phyloP scores from a whole-genome alignment of 345 rosid genomes.

The Mercurialis annua region DNA sequence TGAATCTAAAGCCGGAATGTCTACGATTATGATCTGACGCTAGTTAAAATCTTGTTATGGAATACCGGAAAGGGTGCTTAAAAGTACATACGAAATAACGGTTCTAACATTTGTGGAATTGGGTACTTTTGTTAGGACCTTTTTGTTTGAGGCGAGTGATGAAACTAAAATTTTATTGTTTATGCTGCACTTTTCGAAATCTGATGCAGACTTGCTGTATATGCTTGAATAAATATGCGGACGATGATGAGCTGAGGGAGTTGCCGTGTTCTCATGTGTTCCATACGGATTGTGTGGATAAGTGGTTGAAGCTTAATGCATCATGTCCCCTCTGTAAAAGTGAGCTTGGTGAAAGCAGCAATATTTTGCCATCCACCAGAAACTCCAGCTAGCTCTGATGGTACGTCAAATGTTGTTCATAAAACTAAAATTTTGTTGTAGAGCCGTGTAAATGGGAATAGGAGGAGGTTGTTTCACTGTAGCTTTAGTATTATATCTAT shows the following conservation, averaged over 20 bases:
- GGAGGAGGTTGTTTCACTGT: background rate
- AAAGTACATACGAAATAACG: background rate
- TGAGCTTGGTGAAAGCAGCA: conserved; percentile 59
- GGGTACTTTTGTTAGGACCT: background rate
- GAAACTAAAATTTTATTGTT: background rate
- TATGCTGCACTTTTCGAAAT: background rate
- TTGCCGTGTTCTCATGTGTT: conserved; percentile 80
- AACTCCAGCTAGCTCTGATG: conserved; percentile 16
- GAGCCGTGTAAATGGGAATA: background rate
- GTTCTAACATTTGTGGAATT: background rate
- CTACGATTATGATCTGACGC: background rate
- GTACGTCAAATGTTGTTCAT: background rate
- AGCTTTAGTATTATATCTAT: background rate
- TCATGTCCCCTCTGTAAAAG: conserved; percentile 93
- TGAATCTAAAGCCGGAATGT: background rate
- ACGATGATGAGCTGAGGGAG: conserved; percentile 91
- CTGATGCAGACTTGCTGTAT: conserved; percentile 77
- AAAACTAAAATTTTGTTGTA: background rate
- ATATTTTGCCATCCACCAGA: conserved; percentile 20
- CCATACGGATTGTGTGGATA: conserved; percentile 93
- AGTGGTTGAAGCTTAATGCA: conserved; percentile 93
- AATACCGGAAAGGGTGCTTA: background rate
- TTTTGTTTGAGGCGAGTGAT: conserved; percentile 30
- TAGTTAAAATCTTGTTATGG: background rate
- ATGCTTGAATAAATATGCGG: conserved; percentile 82